Evolutionary conservation across 495 filamentous ascomycete species (phyloP), one percentile per base, ranked within the genome.

Genomic region (Penicillium subrubescens): DNA sequence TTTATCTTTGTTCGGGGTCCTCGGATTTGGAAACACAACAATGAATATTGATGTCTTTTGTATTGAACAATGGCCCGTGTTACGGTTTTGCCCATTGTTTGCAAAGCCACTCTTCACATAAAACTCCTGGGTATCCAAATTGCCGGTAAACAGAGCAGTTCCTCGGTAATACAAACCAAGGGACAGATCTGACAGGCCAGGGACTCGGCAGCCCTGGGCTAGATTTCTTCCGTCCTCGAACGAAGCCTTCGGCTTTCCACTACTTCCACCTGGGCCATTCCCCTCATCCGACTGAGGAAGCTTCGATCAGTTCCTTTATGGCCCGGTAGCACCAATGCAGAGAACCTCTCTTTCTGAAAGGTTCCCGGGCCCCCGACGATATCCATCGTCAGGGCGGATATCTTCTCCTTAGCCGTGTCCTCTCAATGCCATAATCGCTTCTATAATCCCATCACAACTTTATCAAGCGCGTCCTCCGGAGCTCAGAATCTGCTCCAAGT

Each of bases 401-500:
- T 50, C 25, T 15, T 15, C 25, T 29, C 48, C 48, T 15, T 29
- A n/a, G 17, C 25, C 14, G 5, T 31, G 15, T 52, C 25, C 48
- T 52, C 25, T 31, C 5, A 14, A 37, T 39, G 23, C 25, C 56
- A 58, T 54, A 10, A 19, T 29, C 8, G 46, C 37, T 7, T 59
- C 65, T 29, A 53, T 34, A 17, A 19, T 8, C 41, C 31, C 23
- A 33, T 21, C 15, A n/a, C 15, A 57, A n/a, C 10, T 46, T 21
- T 2, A 53, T 79, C 71, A 80, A 17, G 71, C 69, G 57, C 68
- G 71, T 6, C 81, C 80, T 33, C 82, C 81, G 23, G 85, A 82
- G 70, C 85, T 86, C 62, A 94, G 81, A 57, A 99, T 92, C 76
- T 90, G 89, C 75, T 97, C 91, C 65, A 98, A 86, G 71, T 96